Conservation (phyloP, 139 green algal species). For the Chloropicon primus region DNA sequence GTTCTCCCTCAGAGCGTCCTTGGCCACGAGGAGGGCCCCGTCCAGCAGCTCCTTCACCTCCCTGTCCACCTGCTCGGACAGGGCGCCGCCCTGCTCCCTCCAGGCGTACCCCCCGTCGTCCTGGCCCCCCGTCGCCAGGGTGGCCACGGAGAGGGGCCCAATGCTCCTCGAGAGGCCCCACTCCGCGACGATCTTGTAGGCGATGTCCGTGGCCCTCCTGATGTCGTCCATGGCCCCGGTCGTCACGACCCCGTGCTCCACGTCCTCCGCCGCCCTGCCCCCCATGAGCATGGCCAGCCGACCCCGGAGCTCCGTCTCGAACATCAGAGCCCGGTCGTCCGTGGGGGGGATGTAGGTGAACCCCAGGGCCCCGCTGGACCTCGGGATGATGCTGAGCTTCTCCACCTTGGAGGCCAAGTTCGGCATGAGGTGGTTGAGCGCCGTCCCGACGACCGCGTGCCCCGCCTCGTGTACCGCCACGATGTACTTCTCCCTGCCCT, state of each 20-base stretch:
- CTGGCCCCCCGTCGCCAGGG: slow-evolving; percentile 40
- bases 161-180: too few species aligned
- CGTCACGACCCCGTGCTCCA: slow-evolving; percentile 43
- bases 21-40: slow-evolving; percentile 15
- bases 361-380: slow-evolving; percentile 63
- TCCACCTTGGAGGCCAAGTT: slow-evolving; percentile 28
- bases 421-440: slow-evolving; percentile 49
- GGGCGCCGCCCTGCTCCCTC: slow-evolving; percentile 22
- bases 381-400: slow-evolving; percentile 73
- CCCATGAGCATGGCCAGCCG: slow-evolving; percentile 79
- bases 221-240: slow-evolving; percentile 76
- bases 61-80: slow-evolving; percentile 31
- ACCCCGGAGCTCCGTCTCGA: slow-evolving; percentile 70
- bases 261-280: slow-evolving; percentile 69
- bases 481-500: slow-evolving; percentile 63
- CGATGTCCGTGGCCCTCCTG: slow-evolving; percentile 65
- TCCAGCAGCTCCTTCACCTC: slow-evolving; percentile 55
- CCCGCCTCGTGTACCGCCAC: slow-evolving; percentile 79
- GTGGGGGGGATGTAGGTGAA: slow-evolving; percentile 52
- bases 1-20: slow-evolving; percentile 16
- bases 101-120: slow-evolving; percentile 40
- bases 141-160: slow-evolving; percentile 59
- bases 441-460: slow-evolving; percentile 72
- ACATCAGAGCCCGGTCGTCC: slow-evolving; percentile 69
- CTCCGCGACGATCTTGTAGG: slow-evolving; percentile 38